Percentiles rank a stretch among this genome's conserved stretches.
Conservation (phyloP, 345 rosid genomes). For the Camelina neglecta region DNA sequence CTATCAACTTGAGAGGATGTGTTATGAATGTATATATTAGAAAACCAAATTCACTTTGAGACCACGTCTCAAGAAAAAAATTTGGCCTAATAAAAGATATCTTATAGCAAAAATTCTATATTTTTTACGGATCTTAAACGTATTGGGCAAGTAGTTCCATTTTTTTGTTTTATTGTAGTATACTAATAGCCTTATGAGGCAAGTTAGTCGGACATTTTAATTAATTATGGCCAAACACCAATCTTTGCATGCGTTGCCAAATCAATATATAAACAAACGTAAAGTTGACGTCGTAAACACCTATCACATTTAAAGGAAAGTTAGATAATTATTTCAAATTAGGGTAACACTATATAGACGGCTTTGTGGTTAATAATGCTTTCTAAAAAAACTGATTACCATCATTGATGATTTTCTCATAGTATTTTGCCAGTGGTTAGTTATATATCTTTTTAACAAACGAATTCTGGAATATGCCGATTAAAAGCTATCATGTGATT, state of each 20-base stretch:
- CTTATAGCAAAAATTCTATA: conserved; percentile 17
- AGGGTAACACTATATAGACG: neutral
- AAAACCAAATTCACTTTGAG: neutral
- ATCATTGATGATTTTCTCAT: conserved; percentile 7
- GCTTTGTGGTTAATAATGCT: neutral
- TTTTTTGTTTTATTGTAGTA: neutral
- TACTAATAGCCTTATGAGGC: conserved; percentile 31
- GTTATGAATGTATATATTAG: neutral
- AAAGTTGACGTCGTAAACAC: conserved; percentile 1
- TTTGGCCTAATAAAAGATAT: conserved; percentile 26
- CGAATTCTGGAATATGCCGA: conserved; percentile 6
- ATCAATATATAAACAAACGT: conserved; percentile 13
- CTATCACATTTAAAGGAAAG: conserved; percentile 11
- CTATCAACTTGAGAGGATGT: neutral
- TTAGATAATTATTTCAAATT: neutral
- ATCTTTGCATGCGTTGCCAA: conserved; percentile 36
- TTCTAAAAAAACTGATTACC: neutral
- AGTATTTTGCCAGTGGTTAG: conserved; percentile 13
- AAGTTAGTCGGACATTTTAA: conserved; percentile 5
- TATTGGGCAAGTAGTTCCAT: conserved; percentile 33
- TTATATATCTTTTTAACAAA: conserved; percentile 6
- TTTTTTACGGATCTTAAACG: conserved; percentile 30
- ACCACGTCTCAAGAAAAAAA: neutral
- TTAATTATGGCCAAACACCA: conserved; percentile 28
- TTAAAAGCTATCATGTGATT: conserved; percentile 21